phyloP scores from a whole-genome alignment of 2,329 filamentous ascomycete genomes.

The Verticillium tricorpus region DNA sequence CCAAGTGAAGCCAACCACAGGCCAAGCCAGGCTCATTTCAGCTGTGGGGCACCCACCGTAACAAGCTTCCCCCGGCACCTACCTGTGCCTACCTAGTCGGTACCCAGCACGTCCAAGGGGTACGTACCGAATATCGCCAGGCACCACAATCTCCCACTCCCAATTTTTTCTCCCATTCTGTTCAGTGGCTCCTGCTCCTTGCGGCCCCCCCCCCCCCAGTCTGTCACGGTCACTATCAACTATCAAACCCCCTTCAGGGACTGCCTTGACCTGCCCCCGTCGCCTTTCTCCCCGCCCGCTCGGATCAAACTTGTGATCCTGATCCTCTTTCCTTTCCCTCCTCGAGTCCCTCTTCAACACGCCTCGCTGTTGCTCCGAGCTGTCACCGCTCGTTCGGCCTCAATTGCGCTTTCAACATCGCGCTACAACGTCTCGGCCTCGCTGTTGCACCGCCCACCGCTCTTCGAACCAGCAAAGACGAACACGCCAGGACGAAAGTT shows the following conservation, averaged over 20 bases:
- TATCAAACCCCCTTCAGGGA: background rate
- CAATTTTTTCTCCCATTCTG: background rate
- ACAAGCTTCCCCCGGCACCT: background rate
- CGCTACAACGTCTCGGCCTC: background rate
- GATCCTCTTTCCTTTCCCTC: background rate
- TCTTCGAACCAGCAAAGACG: background rate
- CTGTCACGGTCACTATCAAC: background rate
- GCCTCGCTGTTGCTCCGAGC: background rate
- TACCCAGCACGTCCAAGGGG: background rate
- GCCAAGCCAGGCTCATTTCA: background rate
- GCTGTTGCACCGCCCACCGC: background rate
- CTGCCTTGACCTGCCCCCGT: background rate
- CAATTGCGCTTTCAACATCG: background rate
- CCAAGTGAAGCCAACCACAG: background rate
- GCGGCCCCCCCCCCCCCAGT: background rate
- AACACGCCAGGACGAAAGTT: background rate
- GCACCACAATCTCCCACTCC: background rate
- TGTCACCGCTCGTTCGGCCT: background rate
- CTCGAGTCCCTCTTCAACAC: background rate
- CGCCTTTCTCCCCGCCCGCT: background rate
- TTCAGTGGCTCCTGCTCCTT: background rate
- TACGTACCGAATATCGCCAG: background rate
- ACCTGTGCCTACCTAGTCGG: no score
- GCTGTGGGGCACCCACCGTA: background rate
- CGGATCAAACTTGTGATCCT: background rate